A percentile compares a stretch with the other conserved stretches of the same genome.
Conservation (phyloP, 768 basidiomycete genomes). For the Steccherinum ochraceum region DNA sequence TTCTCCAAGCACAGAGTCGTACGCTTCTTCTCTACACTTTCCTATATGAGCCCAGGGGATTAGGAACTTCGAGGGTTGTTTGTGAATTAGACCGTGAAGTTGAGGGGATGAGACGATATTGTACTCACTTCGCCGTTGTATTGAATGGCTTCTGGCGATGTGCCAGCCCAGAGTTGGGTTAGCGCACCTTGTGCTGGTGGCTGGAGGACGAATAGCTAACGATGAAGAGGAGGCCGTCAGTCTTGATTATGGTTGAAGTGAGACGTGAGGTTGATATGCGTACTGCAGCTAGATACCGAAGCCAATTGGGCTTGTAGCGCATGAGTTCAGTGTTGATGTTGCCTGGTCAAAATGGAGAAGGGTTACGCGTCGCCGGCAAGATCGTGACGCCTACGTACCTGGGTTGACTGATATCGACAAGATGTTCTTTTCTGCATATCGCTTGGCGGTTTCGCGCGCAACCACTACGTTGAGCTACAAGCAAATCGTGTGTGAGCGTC, state of each 20-base stretch:
- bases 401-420: slow-evolving; percentile 37
- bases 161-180: slow-evolving; percentile 35
- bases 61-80: slow-evolving; percentile 7
- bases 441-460: slow-evolving; percentile 35
- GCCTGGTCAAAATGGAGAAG: slow-evolving; percentile 1
- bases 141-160: slow-evolving; percentile 25
- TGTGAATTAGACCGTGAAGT: not conserved
- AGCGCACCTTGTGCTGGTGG: slow-evolving; percentile 26
- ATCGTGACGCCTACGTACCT: no score
- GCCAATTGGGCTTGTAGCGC: slow-evolving; percentile 6
- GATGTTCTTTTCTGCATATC: slow-evolving; percentile 36
- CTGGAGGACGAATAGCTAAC: slow-evolving; percentile 1
- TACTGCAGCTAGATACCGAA: slow-evolving; percentile 7
- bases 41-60: slow-evolving; percentile 10
- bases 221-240: slow-evolving; percentile 1
- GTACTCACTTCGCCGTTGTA: slow-evolving; percentile 34
- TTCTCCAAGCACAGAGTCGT: slow-evolving; percentile 8
- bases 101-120: not conserved
- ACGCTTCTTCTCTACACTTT: slow-evolving; percentile 7
- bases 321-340: slow-evolving; percentile 10
- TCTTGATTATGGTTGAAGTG: not conserved
- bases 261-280: no score
- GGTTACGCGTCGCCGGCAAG: no score
- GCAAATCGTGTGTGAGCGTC: not conserved
- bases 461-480: slow-evolving; percentile 28